phyloP scores from a whole-genome alignment of 2,329 filamentous ascomycete species.

The Podosphaera aphanis region DNA sequence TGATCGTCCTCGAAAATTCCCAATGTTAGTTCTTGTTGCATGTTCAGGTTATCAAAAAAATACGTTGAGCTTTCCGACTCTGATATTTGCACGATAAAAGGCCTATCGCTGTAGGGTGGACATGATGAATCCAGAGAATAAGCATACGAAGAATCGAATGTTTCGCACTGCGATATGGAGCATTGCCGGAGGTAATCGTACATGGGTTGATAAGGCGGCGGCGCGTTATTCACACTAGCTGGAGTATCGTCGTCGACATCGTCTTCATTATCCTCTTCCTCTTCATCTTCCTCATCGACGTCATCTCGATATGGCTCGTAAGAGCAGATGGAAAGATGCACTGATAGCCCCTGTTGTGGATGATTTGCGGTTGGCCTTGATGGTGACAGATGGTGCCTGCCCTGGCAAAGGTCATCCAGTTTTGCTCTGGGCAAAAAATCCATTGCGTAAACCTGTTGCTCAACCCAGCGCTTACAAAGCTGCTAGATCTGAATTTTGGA shows the following conservation, averaged over 20 bases:
- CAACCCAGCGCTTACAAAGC: too few species aligned
- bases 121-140: constrained; percentile 1
- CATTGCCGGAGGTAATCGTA: constrained; percentile 12
- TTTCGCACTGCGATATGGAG: too few species aligned
- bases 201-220: constrained; percentile 13
- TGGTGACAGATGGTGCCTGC: too few species aligned
- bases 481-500: too few species aligned
- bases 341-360: too few species aligned
- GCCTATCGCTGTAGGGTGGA: constrained; percentile 12
- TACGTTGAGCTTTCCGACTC: constrained; percentile 8
- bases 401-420: too few species aligned
- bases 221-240: not conserved
- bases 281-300: constrained; percentile 1
- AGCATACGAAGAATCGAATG: not conserved
- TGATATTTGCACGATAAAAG: constrained; percentile 10
- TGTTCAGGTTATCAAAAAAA: constrained; percentile 7
- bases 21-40: constrained; percentile 6
- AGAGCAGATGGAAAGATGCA: too few species aligned
- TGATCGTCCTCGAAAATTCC: constrained; percentile 7
- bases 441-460: too few species aligned
- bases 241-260: too few species aligned
- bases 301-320: constrained; percentile 1
- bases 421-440: too few species aligned
- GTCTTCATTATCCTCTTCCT: too few species aligned
- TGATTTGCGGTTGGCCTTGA: too few species aligned